Evolutionary conservation across 345 rosid species (phyloP).

Genomic region (Bruguiera gymnorhiza): DNA sequence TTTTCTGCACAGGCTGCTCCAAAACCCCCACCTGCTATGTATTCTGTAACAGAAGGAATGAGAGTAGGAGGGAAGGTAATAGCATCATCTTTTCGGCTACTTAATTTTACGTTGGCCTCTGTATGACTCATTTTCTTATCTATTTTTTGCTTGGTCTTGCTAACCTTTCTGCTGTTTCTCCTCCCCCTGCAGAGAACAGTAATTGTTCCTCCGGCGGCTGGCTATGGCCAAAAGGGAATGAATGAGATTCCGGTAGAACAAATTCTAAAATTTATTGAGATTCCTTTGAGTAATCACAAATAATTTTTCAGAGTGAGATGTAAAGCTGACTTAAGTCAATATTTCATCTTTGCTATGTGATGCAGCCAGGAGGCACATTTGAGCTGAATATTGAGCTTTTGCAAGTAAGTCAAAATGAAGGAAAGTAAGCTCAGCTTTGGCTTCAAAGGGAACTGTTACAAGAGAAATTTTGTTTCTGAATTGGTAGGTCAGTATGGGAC

Average conservation of each 20-base stretch:
- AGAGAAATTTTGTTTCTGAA: not conserved
- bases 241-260: constrained; percentile 76
- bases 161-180: not conserved
- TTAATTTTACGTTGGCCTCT: not conserved
- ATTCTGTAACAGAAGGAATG: constrained; percentile 73
- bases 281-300: not conserved
- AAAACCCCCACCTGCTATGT: constrained; percentile 95
- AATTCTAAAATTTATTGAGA: constrained; percentile 1
- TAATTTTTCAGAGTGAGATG: not conserved
- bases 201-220: constrained; percentile 78
- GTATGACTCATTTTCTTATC: not conserved
- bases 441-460: not conserved
- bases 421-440: constrained; percentile 21
- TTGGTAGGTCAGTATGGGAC: too few species aligned
- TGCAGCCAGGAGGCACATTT: constrained; percentile 80
- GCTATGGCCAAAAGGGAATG: constrained; percentile 83
- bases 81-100: not conserved
- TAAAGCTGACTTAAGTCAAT: not conserved
- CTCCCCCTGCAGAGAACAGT: constrained; percentile 64
- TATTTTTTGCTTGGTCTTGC: not conserved
- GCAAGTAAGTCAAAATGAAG: constrained; percentile 46
- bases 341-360: not conserved
- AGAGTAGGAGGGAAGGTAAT: constrained; percentile 87
- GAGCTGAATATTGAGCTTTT: constrained; percentile 84
- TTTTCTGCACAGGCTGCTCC: constrained; percentile 97